Evolutionary conservation across 805 yeast species (phyloP).

Genomic region (Trichomonascus vanleenenianus): DNA sequence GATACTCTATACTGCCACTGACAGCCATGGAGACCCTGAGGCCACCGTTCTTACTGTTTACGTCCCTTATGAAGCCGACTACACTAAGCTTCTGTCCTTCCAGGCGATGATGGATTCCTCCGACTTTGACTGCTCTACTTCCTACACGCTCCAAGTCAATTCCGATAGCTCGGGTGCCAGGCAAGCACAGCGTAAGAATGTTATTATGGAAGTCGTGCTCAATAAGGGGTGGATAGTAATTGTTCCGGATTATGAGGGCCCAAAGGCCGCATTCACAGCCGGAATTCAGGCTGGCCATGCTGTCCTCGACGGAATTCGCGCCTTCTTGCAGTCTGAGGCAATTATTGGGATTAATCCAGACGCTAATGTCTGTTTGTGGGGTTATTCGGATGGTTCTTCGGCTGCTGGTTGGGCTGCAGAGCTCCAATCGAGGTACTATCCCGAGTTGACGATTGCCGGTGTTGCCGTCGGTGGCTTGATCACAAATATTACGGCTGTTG

Average conservation of each 20-base stretch:
- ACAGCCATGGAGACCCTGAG: slow-evolving; percentile 21
- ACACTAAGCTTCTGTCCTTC: slow-evolving; percentile 16
- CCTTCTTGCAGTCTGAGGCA: slow-evolving; percentile 13
- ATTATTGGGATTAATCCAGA: slow-evolving; percentile 29
- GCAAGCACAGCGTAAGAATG: neutral
- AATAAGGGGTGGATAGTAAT: slow-evolving; percentile 15
- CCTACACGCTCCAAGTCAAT: slow-evolving; percentile 16
- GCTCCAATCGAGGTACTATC: slow-evolving; percentile 20
- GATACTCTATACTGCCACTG: slow-evolving; percentile 20
- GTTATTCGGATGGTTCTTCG: slow-evolving; percentile 63
- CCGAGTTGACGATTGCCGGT: slow-evolving; percentile 21
- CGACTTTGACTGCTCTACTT: slow-evolving; percentile 21
- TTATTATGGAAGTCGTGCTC: slow-evolving; percentile 7
- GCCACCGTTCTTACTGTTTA: slow-evolving; percentile 24
- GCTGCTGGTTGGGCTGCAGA: slow-evolving; percentile 51
- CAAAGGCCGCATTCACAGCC: slow-evolving; percentile 21
- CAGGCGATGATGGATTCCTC: slow-evolving; percentile 21
- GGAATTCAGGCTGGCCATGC: slow-evolving; percentile 22
- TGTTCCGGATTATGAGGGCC: slow-evolving; percentile 26
- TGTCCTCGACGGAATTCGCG: slow-evolving; percentile 22
- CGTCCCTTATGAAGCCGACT: slow-evolving; percentile 14
- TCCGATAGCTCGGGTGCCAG: neutral
- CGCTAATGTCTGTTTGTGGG: slow-evolving; percentile 69
- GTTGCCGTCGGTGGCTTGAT: slow-evolving; percentile 24
- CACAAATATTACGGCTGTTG: slow-evolving; percentile 15